Evolutionary conservation across 176 grass and related monocot genomes (phyloP).

Genomic region (Oryza meridionalis): DNA sequence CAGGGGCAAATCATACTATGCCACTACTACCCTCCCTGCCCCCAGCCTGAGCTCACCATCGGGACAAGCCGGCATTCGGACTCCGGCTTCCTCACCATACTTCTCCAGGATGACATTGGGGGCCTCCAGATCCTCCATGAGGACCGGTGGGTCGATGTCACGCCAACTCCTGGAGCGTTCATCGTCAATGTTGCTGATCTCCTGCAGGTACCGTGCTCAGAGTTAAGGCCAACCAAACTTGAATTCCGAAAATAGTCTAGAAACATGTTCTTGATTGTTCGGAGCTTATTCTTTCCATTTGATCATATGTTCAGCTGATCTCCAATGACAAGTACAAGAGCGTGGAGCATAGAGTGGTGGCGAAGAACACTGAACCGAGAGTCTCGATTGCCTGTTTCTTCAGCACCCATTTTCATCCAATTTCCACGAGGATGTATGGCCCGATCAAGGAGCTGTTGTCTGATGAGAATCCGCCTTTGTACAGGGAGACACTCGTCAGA

Average conservation of each 20-base stretch:
- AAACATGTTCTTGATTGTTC: background rate
- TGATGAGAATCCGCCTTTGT: conserved; percentile 43
- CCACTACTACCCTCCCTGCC: conserved; percentile 77
- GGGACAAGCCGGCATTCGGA: conserved; percentile 66
- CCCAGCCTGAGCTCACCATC: conserved; percentile 63
- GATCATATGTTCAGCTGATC: conserved; percentile 43
- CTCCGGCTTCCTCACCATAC: conserved; percentile 56
- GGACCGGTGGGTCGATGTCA: conserved; percentile 49
- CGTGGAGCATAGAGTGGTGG: conserved; percentile 66
- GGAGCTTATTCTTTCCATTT: background rate
- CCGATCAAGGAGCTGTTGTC: conserved; percentile 71
- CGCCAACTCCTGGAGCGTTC: conserved; percentile 47
- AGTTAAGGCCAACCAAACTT: background rate
- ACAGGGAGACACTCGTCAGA: conserved; percentile 42
- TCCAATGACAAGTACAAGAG: conserved; percentile 65
- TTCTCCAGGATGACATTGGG: conserved; percentile 64
- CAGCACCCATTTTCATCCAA: conserved; percentile 45
- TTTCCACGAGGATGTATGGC: conserved; percentile 54
- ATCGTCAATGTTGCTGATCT: conserved; percentile 59
- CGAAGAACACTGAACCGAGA: conserved; percentile 38
- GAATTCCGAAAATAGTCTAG: background rate
- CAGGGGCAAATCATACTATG: conserved; percentile 54
- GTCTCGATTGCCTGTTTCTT: conserved; percentile 62
- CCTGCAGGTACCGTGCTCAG: conserved; percentile 48
- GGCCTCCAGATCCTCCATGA: conserved; percentile 66